Evolutionary conservation across 805 yeast species (phyloP).

Genomic region (Wickerhamia fluorescens): DNA sequence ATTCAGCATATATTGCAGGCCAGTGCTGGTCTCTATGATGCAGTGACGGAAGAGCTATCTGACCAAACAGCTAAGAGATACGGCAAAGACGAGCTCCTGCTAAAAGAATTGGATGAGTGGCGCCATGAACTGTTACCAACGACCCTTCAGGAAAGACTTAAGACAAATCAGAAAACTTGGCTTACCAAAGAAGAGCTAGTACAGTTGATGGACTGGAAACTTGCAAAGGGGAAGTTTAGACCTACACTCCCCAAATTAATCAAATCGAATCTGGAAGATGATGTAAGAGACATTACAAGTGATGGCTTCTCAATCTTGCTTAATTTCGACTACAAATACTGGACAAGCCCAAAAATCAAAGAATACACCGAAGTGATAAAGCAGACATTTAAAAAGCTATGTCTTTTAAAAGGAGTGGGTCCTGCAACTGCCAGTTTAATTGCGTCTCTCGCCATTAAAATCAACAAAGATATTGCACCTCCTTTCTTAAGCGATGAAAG

Average conservation of each 20-base stretch:
- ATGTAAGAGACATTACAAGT: constrained; percentile 23
- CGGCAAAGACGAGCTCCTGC: constrained; percentile 17
- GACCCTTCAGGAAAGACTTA: constrained; percentile 15
- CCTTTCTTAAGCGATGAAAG: constrained; percentile 47
- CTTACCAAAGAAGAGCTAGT: constrained; percentile 34
- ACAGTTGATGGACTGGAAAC: constrained; percentile 43
- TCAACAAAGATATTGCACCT: constrained; percentile 19
- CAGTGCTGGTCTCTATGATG: constrained; percentile 17
- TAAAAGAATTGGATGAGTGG: constrained; percentile 35
- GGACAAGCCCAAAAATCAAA: background rate
- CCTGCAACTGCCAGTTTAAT: constrained; percentile 45
- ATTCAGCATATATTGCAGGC: constrained; percentile 9
- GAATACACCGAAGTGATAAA: constrained; percentile 15
- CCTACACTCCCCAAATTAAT: constrained; percentile 39
- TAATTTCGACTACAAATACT: constrained; percentile 5
- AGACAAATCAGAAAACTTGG: constrained; percentile 14
- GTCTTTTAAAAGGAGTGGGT: constrained; percentile 40
- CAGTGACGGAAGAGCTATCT: constrained; percentile 21
- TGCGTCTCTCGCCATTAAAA: constrained; percentile 23
- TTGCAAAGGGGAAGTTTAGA: constrained; percentile 35
- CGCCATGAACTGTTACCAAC: constrained; percentile 22
- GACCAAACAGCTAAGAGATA: constrained; percentile 18
- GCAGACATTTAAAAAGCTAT: constrained; percentile 20
- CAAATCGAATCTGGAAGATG: constrained; percentile 23
- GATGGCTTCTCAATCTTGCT: constrained; percentile 15